These are phyloP conservation scores for Royoungia palumana DNA, from an alignment of 768 basidiomycete species.

Conservation along the genomic window DNA sequence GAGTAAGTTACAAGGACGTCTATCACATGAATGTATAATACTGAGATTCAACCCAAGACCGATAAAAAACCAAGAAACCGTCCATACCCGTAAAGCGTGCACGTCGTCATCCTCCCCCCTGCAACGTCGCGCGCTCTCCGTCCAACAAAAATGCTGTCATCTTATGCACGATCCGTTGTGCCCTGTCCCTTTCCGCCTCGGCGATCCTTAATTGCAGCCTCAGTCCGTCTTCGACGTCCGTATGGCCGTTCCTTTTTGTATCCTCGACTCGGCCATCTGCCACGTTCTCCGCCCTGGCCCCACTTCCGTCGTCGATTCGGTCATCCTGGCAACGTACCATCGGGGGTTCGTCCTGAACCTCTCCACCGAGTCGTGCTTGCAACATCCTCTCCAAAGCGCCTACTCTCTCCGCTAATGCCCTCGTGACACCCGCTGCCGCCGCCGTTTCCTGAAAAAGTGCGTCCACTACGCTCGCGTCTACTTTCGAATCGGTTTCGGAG, in stretches of 20 bases:
- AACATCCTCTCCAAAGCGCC: conserved; percentile 20
- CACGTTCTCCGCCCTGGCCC: background rate
- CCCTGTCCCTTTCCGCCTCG: conserved; percentile 21
- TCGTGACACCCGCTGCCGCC: conserved; percentile 13
- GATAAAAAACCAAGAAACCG: background rate
- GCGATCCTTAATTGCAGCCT: conserved; percentile 11
- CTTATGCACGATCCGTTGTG: conserved; percentile 11
- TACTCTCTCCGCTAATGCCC: conserved; percentile 23
- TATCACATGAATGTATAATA: no score
- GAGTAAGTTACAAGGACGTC: no score
- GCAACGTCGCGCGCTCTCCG: background rate
- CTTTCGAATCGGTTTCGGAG: conserved; percentile 4
- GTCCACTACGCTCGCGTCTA: conserved; percentile 10
- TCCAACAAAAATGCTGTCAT: conserved; percentile 20
- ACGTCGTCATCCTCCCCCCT: background rate
- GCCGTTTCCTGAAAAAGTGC: conserved; percentile 18
- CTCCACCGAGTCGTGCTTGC: background rate
- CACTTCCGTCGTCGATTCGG: background rate
- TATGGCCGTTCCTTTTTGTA: background rate
- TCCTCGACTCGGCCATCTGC: background rate
- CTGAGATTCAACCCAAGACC: no score
- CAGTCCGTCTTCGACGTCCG: conserved; percentile 4
- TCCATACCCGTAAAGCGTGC: background rate
- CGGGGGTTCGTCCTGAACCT: no score
- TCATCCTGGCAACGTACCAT: background rate